These are phyloP conservation scores for Phytophthora lateralis DNA, from an alignment of 352 stramenopile species.

Conservation along the genomic window DNA sequence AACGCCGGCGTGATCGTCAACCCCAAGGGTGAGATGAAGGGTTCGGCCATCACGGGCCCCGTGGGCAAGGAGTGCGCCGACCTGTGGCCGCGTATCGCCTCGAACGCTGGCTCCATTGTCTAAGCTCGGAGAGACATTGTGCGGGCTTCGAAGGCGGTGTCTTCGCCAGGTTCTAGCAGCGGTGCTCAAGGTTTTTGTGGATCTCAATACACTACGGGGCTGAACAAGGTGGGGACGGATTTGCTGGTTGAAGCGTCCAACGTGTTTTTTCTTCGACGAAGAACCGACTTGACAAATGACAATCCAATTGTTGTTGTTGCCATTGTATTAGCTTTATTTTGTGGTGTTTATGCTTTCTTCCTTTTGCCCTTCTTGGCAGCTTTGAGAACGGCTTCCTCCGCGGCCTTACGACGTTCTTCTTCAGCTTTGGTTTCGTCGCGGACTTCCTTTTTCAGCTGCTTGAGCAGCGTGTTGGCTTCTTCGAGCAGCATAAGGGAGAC, in stretches of 20 bases:
- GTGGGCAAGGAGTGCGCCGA: conserved; percentile 99
- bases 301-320: conserved; percentile 40
- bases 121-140: conserved; percentile 70
- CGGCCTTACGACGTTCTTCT: conserved; percentile 71
- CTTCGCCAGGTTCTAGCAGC: neutral
- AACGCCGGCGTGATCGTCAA: conserved; percentile 99
- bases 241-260: conserved; percentile 1
- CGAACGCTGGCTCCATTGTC: conserved; percentile 99
- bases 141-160: neutral
- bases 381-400: conserved; percentile 77
- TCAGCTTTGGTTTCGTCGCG: conserved; percentile 79
- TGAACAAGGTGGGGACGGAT: neutral
- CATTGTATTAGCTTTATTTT: conserved; percentile 11
- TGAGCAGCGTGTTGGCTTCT: conserved; percentile 56
- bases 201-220: neutral
- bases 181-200: neutral
- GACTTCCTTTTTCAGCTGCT: conserved; percentile 85
- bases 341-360: conserved; percentile 56
- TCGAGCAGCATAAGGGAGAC: conserved; percentile 66
- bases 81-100: conserved; percentile 99
- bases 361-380: conserved; percentile 84
- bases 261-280: conserved; percentile 10
- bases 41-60: conserved; percentile 98
- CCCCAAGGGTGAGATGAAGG: conserved; percentile 99
- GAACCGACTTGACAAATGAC: conserved; percentile 42